phyloP scores from a whole-genome alignment of 2,329 filamentous ascomycete species.

The Thermothelomyces thermophilus region DNA sequence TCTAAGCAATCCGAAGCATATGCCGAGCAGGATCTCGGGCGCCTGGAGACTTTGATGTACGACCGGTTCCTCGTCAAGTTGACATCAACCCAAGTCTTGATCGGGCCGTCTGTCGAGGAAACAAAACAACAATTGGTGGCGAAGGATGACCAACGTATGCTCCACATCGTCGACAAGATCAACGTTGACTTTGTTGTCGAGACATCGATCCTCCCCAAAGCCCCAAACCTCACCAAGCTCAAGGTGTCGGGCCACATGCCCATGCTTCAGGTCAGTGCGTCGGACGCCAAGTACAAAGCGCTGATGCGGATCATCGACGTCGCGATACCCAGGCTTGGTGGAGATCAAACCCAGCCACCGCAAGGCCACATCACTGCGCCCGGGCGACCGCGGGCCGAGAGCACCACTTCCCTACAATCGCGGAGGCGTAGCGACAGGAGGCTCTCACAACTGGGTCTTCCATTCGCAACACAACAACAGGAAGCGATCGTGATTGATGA shows the following conservation, averaged over 20 bases:
- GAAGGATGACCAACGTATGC: conserved; percentile 59
- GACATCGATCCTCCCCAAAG: conserved; percentile 92
- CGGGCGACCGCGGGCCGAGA: conserved; percentile 41
- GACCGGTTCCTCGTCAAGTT: conserved; percentile 93
- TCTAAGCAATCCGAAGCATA: conserved; percentile 83
- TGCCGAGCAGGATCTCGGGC: conserved; percentile 80
- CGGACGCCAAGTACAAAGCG: conserved; percentile 93
- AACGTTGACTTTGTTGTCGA: conserved; percentile 97
- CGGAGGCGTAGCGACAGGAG: conserved; percentile 46
- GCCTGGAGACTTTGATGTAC: conserved; percentile 90
- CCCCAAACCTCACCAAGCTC: conserved; percentile 85
- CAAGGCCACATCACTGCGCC: conserved; percentile 22
- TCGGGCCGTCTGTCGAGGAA: conserved; percentile 86
- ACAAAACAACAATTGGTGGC: conserved; percentile 75
- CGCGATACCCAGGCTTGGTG: conserved; percentile 77
- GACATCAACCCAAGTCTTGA: conserved; percentile 89
- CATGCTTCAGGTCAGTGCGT: conserved; percentile 83
- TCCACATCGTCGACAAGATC: conserved; percentile 93
- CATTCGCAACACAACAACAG: conserved; percentile 58
- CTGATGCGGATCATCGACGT: conserved; percentile 95
- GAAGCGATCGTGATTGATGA: conserved; percentile 75
- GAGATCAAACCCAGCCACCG: conserved; percentile 30
- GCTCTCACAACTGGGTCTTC: conserved; percentile 62
- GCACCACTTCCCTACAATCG: conserved; percentile 39
- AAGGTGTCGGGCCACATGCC: conserved; percentile 88